A percentile compares a stretch with the other conserved stretches of the same genome.
These are phyloP conservation scores for Adansonia gregorii DNA, from an alignment of 441 rosid species.

Conservation along the genomic window DNA sequence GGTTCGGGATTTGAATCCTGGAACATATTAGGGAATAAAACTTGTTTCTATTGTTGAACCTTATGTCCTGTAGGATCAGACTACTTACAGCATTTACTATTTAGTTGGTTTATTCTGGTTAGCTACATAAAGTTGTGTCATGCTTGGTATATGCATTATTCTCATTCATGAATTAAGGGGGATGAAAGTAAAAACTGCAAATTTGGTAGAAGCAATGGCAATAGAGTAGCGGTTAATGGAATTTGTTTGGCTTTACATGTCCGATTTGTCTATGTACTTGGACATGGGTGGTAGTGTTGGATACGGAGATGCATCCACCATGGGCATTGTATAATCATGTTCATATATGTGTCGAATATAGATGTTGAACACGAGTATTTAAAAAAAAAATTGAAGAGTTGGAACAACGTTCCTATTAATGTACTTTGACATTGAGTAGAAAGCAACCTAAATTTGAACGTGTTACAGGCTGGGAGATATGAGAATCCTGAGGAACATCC, in stretches of 20 bases:
- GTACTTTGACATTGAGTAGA: slow-evolving; percentile 6
- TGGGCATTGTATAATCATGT: too few relatives aligned
- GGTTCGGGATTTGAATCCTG: not conserved
- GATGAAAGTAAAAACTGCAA: not conserved
- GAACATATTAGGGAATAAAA: not conserved
- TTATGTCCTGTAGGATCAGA: not conserved
- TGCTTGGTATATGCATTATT: not conserved
- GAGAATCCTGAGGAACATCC: slow-evolving; percentile 80
- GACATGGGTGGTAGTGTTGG: too few relatives aligned
- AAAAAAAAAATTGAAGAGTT: too few relatives aligned
- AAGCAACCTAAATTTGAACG: slow-evolving; percentile 1
- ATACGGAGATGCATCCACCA: too few relatives aligned
- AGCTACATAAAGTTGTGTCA: not conserved
- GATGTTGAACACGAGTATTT: too few relatives aligned
- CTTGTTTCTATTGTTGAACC: not conserved
- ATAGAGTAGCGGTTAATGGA: not conserved
- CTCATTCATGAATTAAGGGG: not conserved
- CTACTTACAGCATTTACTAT: not conserved
- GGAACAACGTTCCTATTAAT: too few relatives aligned
- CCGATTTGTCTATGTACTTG: not conserved
- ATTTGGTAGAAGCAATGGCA: not conserved
- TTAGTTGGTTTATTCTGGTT: not conserved
- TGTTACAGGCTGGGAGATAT: slow-evolving; percentile 71
- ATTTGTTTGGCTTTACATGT: not conserved
- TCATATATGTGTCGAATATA: too few relatives aligned